Base-by-base conservation (phyloP, 768 basidiomycete species). In the Coprinopsis marcescibilis region DNA sequence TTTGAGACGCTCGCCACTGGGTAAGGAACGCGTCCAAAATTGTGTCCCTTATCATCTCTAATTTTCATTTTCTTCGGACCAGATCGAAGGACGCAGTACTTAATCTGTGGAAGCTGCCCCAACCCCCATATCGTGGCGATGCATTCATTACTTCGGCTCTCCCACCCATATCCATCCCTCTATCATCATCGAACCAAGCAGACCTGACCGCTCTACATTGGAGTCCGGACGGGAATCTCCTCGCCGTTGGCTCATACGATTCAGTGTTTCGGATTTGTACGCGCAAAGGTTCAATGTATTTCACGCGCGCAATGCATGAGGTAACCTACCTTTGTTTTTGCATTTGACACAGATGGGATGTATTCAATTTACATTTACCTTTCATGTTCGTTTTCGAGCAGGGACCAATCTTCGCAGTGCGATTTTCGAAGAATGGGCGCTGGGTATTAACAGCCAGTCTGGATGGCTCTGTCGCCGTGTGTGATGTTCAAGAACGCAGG, bases 221-320 rank as follows among this genome's bases (percentile, higher is more conserved):
- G 89, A 88, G 78, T 53, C 59, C 66, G 3, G 82, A 86, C 44
- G 89, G 89, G 14, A 75, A 75, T 23, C 65, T 88, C 12, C 68
- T 92, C 26, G 87, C 87, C 4, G 75, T 89, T 48, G 89, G 85
- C 10, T 89, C 83, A 15, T 87, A 84, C 51, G 89, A 91, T 53
- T 74, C 78, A 8, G 63, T 79, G 14, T 73, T 92, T 32, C 79
- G 89, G 26, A 69, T 92, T 34, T 84, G 71, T 56, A 80, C 74
- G n/a, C 61, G 68, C 13, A 60, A 66, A 17, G 89, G 87, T n/a
- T 66, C 75, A 20, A 47, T 77, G 17, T 83, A 87, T 63, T 78
- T 87, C 55, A 69, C 73, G 21, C 73, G 81, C 57, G 60, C 68
- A 24, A 75, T 79, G 49, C 87, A 89, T 55, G 68, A 80, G 75